Percentiles rank a stretch among this genome's conserved stretches.
Conservation (phyloP, 2,329 filamentous ascomycete species). For the Claviceps monticola region DNA sequence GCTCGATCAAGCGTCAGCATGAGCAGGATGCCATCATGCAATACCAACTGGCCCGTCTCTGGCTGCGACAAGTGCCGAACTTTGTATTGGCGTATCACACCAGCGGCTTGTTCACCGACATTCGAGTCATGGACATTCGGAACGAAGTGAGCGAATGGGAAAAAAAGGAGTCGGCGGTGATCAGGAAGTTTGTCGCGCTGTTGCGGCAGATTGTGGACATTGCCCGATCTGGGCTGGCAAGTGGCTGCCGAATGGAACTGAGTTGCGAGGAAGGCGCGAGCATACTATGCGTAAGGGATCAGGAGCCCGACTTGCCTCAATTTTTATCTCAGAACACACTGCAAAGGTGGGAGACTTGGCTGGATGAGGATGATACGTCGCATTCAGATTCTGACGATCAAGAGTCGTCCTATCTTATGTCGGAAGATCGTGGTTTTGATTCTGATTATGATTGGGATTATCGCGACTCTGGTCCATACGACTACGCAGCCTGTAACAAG, state of each 20-base stretch:
- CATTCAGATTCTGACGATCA: too few species aligned
- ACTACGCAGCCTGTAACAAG: background rate
- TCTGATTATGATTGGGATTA: too few species aligned
- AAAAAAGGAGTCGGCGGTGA: too few species aligned
- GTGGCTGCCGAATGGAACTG: background rate
- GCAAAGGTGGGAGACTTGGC: background rate
- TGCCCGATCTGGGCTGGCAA: background rate
- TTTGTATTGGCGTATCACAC: conserved; percentile 28
- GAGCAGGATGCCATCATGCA: conserved; percentile 15
- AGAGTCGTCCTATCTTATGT: too few species aligned
- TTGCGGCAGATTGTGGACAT: background rate
- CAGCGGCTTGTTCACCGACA: background rate
- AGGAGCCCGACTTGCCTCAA: background rate
- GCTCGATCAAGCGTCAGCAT: conserved; percentile 13
- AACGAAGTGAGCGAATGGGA: background rate
- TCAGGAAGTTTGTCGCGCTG: background rate
- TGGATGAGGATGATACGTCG: background rate
- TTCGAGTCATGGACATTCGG: background rate
- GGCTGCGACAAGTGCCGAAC: conserved; percentile 24
- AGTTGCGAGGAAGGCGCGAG: background rate
- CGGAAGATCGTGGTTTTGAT: too few species aligned
- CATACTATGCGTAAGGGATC: background rate
- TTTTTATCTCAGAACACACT: background rate
- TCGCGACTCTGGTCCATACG: too few species aligned
- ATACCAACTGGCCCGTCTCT: conserved; percentile 27